Conservation (phyloP, 163 green algal genomes). For the Chlamydomonas reinhardtii region DNA sequence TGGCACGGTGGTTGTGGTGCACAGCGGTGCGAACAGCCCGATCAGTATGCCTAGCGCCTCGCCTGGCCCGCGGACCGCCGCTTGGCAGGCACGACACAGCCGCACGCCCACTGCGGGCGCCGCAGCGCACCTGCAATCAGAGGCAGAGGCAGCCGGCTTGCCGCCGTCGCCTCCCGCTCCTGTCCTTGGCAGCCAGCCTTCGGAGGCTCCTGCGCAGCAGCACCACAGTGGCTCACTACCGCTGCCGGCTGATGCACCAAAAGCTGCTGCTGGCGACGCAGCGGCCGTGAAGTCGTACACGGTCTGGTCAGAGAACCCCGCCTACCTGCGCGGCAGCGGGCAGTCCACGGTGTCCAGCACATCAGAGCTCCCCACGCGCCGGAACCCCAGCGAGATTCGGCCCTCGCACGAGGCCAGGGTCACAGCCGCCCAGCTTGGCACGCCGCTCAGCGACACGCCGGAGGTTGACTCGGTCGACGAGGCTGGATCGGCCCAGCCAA, state of each 20-base stretch:
- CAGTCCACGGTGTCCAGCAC: neutral
- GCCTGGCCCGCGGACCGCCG: neutral
- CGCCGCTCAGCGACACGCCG: neutral
- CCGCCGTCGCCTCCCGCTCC: no score
- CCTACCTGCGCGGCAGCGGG: constrained; percentile 22
- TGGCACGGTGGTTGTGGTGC: neutral
- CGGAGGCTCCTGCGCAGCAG: no score
- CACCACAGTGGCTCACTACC: no score
- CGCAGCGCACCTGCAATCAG: neutral
- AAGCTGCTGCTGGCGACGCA: neutral
- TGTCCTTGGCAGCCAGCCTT: no score
- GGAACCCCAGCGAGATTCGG: neutral
- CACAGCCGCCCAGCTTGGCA: neutral
- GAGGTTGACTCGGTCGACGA: neutral
- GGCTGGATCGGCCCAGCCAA: neutral
- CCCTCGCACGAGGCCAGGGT: neutral
- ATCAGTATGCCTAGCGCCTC: constrained; percentile 9
- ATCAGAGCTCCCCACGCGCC: neutral
- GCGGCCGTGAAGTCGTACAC: neutral
- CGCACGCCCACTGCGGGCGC: no score
- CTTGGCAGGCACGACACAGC: neutral
- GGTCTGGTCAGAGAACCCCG: constrained; percentile 21
- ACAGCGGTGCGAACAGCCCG: neutral
- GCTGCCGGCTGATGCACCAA: no score
- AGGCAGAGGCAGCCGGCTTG: no score